A percentile compares a stretch with the other conserved stretches of the same genome.
Conservation (phyloP, 192 early-diverging fungal species). For the Cladochytrium replicatum region DNA sequence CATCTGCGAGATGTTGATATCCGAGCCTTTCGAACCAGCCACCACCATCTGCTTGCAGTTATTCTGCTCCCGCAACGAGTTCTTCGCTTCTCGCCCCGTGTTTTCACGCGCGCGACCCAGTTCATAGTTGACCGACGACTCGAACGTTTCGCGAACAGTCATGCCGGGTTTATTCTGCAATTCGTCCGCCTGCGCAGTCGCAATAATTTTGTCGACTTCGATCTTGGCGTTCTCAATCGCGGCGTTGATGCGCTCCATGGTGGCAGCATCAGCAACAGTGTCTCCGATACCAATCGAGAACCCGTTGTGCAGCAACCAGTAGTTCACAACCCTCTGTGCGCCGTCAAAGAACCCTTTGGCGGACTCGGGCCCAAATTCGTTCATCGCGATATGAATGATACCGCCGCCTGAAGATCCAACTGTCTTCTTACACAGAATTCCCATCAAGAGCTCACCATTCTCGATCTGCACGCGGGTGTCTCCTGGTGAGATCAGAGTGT, state of each 20-base stretch:
- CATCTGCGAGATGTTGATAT: constrained; percentile 97
- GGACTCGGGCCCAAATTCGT: constrained; percentile 80
- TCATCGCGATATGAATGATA: constrained; percentile 88
- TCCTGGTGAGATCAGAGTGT: constrained; percentile 67
- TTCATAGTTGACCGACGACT: constrained; percentile 73
- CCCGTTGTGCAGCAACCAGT: constrained; percentile 88
- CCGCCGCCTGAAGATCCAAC: constrained; percentile 80
- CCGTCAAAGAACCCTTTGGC: constrained; percentile 88
- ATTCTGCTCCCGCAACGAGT: constrained; percentile 78
- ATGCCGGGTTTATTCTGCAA: constrained; percentile 82
- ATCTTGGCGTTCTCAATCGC: constrained; percentile 65
- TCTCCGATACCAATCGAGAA: constrained; percentile 98
- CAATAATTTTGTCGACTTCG: constrained; percentile 72
- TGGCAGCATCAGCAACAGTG: constrained; percentile 78
- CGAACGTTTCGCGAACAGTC: constrained; percentile 87
- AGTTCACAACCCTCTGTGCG: constrained; percentile 85
- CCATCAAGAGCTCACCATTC: constrained; percentile 84
- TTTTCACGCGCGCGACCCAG: constrained; percentile 86
- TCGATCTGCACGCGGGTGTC: constrained; percentile 86
- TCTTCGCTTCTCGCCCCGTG: constrained; percentile 76
- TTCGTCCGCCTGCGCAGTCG: constrained; percentile 70
- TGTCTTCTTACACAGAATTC: constrained; percentile 91
- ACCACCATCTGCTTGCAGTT: constrained; percentile 96
- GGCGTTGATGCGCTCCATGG: constrained; percentile 67
- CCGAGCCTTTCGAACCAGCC: constrained; percentile 91